Percentiles rank a stretch among this genome's conserved stretches.
These are phyloP conservation scores for Wickerhamiella spandovensis DNA, from an alignment of 805 yeast genomes.

Conservation along the genomic window DNA sequence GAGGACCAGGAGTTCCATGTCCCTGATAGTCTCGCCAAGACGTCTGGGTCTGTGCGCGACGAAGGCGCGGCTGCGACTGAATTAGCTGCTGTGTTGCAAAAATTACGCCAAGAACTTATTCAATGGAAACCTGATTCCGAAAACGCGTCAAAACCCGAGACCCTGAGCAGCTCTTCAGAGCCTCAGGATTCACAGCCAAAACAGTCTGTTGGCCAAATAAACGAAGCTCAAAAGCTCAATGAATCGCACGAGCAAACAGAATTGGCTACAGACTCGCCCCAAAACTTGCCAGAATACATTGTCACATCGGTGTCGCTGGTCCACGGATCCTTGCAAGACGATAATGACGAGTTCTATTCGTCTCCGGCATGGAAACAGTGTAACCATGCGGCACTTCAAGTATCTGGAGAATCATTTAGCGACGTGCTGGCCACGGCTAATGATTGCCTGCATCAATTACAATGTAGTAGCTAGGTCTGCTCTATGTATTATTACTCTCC, in stretches of 20 bases:
- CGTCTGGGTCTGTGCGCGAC: constrained; percentile 11
- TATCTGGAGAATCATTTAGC: constrained; percentile 12
- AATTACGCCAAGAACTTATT: constrained; percentile 8
- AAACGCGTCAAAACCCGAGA: neutral
- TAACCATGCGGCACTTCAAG: constrained; percentile 4
- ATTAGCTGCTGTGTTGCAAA: constrained; percentile 12
- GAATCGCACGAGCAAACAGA: neutral
- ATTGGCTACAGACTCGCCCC: neutral
- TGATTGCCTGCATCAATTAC: constrained; percentile 7
- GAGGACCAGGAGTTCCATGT: constrained; percentile 4
- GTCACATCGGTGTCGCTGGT: constrained; percentile 21
- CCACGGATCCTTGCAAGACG: constrained; percentile 18
- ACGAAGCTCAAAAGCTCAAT: neutral
- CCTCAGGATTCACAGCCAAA: too few species aligned
- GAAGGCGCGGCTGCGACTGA: constrained; percentile 17
- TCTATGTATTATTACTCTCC: neutral
- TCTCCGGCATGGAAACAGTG: constrained; percentile 14
- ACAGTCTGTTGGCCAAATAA: constrained; percentile 5
- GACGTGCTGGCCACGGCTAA: constrained; percentile 11
- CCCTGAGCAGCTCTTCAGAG: too few species aligned
- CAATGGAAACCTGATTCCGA: neutral
- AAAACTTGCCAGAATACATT: neutral
- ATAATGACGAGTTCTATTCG: constrained; percentile 14
- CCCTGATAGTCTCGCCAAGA: constrained; percentile 5
- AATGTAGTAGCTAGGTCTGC: constrained; percentile 7